These are phyloP conservation scores for Trypanosoma caninum DNA, from an alignment of 208 protist genomes.

Conservation along the genomic window DNA sequence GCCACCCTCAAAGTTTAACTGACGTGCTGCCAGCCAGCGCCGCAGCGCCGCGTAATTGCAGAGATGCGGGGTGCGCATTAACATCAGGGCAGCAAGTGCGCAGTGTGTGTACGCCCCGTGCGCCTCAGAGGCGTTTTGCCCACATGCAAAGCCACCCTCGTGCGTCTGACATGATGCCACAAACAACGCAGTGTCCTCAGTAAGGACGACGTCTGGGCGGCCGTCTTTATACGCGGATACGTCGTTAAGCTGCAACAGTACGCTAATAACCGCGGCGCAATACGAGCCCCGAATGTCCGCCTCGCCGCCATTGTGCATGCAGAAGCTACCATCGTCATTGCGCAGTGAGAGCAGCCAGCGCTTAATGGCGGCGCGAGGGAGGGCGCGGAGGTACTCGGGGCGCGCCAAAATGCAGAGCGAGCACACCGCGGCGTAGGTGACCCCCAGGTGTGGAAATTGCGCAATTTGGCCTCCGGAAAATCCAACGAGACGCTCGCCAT, in stretches of 20 bases:
- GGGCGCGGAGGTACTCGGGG: constrained; percentile 22
- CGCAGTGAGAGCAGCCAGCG: constrained; percentile 84
- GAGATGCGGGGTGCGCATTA: constrained; percentile 57
- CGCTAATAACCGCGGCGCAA: constrained; percentile 72
- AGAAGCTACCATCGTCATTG: constrained; percentile 69
- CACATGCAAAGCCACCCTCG: constrained; percentile 90
- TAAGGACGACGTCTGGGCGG: constrained; percentile 38
- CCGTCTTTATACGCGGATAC: constrained; percentile 25
- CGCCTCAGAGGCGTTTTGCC: constrained; percentile 51
- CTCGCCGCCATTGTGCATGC: constrained; percentile 84
- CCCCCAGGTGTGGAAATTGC: constrained; percentile 78
- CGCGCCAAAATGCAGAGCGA: constrained; percentile 65
- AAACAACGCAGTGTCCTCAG: constrained; percentile 44
- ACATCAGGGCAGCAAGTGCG: constrained; percentile 63
- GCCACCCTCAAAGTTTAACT: constrained; percentile 83
- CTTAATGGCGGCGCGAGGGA: constrained; percentile 80
- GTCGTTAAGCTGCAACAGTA: constrained; percentile 65
- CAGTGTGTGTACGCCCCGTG: constrained; percentile 94
- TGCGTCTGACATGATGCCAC: constrained; percentile 86
- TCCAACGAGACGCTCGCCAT: constrained; percentile 33
- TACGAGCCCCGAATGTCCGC: constrained; percentile 87
- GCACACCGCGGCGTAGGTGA: constrained; percentile 80
- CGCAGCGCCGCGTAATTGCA: constrained; percentile 51
- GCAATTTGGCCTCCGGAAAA: constrained; percentile 75
- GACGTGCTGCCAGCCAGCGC: constrained; percentile 77